phyloP scores from a whole-genome alignment of 2,329 filamentous ascomycete species.

The Thermoascus crustaceus region DNA sequence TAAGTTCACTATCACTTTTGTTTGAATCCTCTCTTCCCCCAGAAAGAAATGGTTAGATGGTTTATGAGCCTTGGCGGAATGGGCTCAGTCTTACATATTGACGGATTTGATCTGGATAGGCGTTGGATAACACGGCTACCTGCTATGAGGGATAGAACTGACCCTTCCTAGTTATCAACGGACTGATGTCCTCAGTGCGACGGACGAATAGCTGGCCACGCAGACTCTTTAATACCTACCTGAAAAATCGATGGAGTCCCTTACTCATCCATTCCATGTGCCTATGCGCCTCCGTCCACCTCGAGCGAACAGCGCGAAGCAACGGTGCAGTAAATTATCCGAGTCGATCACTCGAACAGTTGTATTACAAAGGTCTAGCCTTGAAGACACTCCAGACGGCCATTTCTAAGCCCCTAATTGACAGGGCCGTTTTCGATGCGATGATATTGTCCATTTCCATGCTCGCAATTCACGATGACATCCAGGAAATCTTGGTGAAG shows the following conservation, averaged over 20 bases:
- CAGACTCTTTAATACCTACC: constrained; percentile 3
- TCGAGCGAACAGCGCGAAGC: constrained; percentile 6
- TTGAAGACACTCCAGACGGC: neutral
- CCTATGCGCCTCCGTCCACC: constrained; percentile 6
- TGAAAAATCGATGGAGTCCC: constrained; percentile 4
- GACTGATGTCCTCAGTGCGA: constrained; percentile 5
- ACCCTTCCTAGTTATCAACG: neutral
- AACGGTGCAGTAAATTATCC: constrained; percentile 2
- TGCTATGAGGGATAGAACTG: neutral
- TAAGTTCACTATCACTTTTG: neutral
- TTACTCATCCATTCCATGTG: constrained; percentile 7
- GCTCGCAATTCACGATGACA: constrained; percentile 6
- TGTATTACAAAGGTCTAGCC: neutral
- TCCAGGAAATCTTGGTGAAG: constrained; percentile 3
- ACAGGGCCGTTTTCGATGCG: neutral
- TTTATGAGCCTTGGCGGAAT: too few species aligned
- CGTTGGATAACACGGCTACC: neutral
- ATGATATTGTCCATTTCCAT: constrained; percentile 6
- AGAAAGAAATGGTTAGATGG: too few species aligned
- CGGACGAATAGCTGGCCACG: constrained; percentile 2
- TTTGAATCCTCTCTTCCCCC: neutral
- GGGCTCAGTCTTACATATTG: too few species aligned
- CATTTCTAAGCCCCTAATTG: neutral
- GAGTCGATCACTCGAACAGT: constrained; percentile 4
- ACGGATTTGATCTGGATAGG: too few species aligned